These are phyloP conservation scores for Pseudogymnoascus verrucosus DNA, from an alignment of 2,329 filamentous ascomycete species.

Conservation along the genomic window DNA sequence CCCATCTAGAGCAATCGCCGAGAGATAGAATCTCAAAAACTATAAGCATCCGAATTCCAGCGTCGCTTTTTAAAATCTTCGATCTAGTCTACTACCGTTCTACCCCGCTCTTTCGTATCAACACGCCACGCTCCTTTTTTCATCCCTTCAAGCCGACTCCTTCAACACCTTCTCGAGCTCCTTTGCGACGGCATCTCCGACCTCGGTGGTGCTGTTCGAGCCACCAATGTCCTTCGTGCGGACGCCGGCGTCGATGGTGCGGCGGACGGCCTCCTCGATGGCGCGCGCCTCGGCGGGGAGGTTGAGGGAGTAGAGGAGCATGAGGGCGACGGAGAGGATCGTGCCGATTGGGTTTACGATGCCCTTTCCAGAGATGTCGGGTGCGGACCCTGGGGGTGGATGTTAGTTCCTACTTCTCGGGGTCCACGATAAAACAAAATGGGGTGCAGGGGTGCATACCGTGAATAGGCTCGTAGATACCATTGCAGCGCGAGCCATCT, in stretches of 20 bases:
- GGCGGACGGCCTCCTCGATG: conserved; percentile 73
- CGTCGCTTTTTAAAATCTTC: conserved; percentile 3
- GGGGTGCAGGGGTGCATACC: conserved; percentile 42
- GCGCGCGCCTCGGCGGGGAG: conserved; percentile 68
- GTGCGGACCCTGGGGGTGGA: conserved; percentile 60
- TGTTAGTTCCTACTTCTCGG: conserved; percentile 9
- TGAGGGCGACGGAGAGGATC: conserved; percentile 88
- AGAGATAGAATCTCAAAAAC: background rate
- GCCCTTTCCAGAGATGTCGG: conserved; percentile 85
- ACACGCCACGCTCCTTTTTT: background rate
- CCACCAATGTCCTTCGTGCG: conserved; percentile 83
- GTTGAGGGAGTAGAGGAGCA: conserved; percentile 86
- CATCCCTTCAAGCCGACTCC: conserved; percentile 10
- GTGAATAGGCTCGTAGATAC: conserved; percentile 97
- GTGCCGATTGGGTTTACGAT: conserved; percentile 90
- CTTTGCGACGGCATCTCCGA: conserved; percentile 73
- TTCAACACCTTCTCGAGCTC: conserved; percentile 62
- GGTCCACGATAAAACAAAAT: background rate
- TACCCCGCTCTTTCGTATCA: conserved; percentile 10
- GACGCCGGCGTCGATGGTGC: conserved; percentile 69
- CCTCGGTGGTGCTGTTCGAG: conserved; percentile 60
- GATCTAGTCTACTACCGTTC: conserved; percentile 4
- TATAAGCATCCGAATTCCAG: background rate
- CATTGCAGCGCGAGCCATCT: conserved; percentile 76
- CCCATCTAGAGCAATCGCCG: background rate